Base-by-base conservation (phyloP, 2,329 filamentous ascomycete genomes). In the Aspergillus glaucus region DNA sequence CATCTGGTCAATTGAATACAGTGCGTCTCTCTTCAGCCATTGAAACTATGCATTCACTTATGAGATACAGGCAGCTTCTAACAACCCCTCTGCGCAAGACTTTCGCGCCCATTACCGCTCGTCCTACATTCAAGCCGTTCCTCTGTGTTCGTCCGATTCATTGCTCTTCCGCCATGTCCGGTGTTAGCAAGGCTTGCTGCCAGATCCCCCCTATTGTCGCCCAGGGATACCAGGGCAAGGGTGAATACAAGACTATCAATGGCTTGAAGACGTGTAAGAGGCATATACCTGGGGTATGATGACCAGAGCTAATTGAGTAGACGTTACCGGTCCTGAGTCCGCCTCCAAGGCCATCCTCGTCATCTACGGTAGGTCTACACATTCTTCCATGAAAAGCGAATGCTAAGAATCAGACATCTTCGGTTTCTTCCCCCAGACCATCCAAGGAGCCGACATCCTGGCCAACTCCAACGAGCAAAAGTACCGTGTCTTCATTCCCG, bases 401-500 rank as follows among this genome's bases (percentile, higher is more conserved):
- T 19, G 44, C 72, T 22, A 26, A 42, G n/a, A 44, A 15, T 9
- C 34, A 71, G 79, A 82, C 60, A 82, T 83, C 65, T 84, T 84
- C 61, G 80, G 80, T 46, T 84, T 79, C 74, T 83, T 80, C 67
- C 73, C 75, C 8, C 81, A 84, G 61, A 84, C 80, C 8, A 57
- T 83, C 15, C 81, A 84, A 60, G 81, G 81, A 42, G 80, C 80
- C 54, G 81, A 84, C 56, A 83, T 84, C 59, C 76, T 84, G 39
- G 78, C 81, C 24, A 68, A 72, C 56, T 72, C 75, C 30, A 75
- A 84, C 77, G 69, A 79, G 74, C 66, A 75, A 51, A 81, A 87
- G 62, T 93, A 94, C 75, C 84, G 83, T 58, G 87, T 95, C 57
- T 90, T 91, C 71, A 91, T 96, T 55, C 91, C 91, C 24, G 91